Base-by-base conservation (phyloP, 2,329 filamentous ascomycete species). In the Phoma sp. region DNA sequence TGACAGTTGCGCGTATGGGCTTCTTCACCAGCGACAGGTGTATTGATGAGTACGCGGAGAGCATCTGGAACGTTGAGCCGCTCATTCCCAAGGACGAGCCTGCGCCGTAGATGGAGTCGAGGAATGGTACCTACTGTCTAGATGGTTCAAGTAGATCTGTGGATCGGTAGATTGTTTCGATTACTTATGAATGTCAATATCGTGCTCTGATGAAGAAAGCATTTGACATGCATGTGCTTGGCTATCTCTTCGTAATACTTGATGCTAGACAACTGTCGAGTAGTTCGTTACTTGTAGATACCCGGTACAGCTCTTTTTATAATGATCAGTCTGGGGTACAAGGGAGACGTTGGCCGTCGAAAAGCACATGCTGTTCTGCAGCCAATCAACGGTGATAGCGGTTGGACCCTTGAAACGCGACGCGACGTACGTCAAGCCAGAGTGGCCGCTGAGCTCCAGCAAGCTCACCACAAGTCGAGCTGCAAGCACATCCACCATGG, bases 11-110 rank as follows among this genome's bases (percentile, higher is more conserved):
- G 6, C 84, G 93, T 36, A 99, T 99, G 95, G 95, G 94, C 33
- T 98, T 98, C 85, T 98, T 98, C 81, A 93, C 88, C 65, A 94
- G 90, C 61, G 94, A 98, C 76, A 85, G 94, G 35, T 96, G 94
- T 78, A 97, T 98, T 76, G 91, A 94, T 69, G 93, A 97, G 82
- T 99, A 99, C 78, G 95, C 95, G 0, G 94, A 99, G 76, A 88
- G 84, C 61, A 97, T 99, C 75, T 99, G 95, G 95, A 98, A 98
- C 72, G 82, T 96, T 35, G 94, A 98, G 81, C 93, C 94, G 25
- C 75, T 95, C 50, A 77, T 77, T 31, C 79, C 81, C 21, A 75
- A 76, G 63, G 57, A 57, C 13, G 61, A 69, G 45, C 60, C 63
- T 52, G 61, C 57, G 38, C 61, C 64, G 12, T 69, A 51, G 38